Evolutionary conservation across 352 stramenopile genomes (phyloP).

Genomic region (Phytophthora cryptogea): DNA sequence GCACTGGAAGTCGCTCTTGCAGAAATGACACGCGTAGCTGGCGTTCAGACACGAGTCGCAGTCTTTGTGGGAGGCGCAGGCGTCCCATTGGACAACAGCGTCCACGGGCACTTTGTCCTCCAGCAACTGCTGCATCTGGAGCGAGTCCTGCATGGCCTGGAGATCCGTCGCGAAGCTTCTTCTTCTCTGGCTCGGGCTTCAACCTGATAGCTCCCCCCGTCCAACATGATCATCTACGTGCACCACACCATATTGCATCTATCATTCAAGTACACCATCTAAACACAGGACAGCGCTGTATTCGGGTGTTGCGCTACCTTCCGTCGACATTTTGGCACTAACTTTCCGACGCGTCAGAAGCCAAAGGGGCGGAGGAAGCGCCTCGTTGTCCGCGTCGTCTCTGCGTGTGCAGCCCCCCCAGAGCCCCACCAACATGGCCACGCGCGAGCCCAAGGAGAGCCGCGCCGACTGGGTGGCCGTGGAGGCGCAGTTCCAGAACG

Average conservation of each 20-base stretch:
- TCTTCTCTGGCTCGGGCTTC: constrained; percentile 23
- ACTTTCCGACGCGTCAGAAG: neutral
- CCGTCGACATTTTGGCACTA: no score
- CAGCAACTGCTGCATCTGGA: constrained; percentile 9
- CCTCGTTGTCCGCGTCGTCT: no score
- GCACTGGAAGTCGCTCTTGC: constrained; percentile 83
- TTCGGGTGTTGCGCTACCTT: no score
- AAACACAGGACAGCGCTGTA: no score
- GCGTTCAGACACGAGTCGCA: constrained; percentile 80
- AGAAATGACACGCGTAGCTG: constrained; percentile 84
- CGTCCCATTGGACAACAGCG: constrained; percentile 28
- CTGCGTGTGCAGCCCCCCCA: neutral
- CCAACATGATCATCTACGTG: constrained; percentile 7
- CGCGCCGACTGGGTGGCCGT: constrained; percentile 80
- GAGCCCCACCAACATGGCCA: constrained; percentile 24
- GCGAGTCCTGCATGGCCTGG: constrained; percentile 14
- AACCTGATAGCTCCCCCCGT: constrained; percentile 15
- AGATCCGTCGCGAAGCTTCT: constrained; percentile 7
- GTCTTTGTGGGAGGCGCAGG: constrained; percentile 61
- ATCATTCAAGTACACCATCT: neutral
- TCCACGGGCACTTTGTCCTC: neutral
- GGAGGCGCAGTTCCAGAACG: constrained; percentile 74
- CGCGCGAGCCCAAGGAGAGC: constrained; percentile 60
- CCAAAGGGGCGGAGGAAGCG: neutral
- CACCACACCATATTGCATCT: neutral